Evolutionary conservation across 2,329 filamentous ascomycete species (phyloP).

Genomic region (Alternaria sp.): DNA sequence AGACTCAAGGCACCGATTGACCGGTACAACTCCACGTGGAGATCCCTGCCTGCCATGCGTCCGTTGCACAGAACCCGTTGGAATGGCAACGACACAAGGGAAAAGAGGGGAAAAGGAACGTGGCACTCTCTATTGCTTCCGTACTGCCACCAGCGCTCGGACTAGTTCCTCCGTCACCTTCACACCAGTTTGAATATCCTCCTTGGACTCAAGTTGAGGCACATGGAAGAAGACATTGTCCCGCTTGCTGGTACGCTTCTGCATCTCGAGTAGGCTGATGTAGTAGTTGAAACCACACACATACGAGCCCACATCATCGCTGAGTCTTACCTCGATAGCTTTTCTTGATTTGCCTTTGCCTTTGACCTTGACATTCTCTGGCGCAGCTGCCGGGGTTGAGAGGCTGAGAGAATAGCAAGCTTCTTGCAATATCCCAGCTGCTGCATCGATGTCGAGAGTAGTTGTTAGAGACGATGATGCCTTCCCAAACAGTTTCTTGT

Average conservation of each 20-base stretch:
- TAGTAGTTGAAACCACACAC: constrained; percentile 59
- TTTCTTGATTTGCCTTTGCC: not conserved
- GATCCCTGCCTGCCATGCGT: not conserved
- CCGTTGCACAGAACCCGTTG: constrained; percentile 20
- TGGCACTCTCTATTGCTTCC: not conserved
- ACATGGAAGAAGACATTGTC: constrained; percentile 35
- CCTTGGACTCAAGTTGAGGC: not conserved
- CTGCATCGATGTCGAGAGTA: not conserved
- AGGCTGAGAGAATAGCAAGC: not conserved
- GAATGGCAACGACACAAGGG: constrained; percentile 48
- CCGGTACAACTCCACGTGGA: not conserved
- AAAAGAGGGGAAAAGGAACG: not conserved
- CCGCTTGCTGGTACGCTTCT: constrained; percentile 26
- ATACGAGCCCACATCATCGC: constrained; percentile 54
- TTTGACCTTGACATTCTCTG: not conserved
- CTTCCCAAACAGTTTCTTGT: not conserved
- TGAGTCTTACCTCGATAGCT: constrained; percentile 22
- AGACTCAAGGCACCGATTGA: not conserved
- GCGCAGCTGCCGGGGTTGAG: not conserved
- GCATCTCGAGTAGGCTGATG: constrained; percentile 45
- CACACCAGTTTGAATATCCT: not conserved
- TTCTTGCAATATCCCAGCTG: not conserved
- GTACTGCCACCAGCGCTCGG: constrained; percentile 32
- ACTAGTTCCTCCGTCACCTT: not conserved
- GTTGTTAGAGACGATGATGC: not conserved